Evolutionary conservation across 495 filamentous ascomycete species (phyloP).

Genomic region (Pseudotulostoma volvatum): DNA sequence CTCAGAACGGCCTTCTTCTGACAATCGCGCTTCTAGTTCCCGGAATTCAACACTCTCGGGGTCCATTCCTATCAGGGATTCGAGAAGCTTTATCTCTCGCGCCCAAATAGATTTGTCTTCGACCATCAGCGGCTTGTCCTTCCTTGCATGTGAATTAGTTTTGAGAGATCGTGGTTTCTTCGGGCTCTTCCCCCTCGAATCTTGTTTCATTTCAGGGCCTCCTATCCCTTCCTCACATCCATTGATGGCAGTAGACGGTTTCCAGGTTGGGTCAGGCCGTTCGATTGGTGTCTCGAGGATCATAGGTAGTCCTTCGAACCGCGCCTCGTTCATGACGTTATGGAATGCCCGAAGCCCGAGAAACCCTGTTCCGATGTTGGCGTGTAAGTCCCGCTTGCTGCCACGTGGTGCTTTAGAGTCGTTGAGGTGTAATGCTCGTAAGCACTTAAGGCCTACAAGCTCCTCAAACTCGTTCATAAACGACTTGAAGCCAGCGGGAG

Average conservation of each 20-base stretch:
- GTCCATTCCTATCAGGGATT: slow-evolving; percentile 73
- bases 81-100: slow-evolving; percentile 74
- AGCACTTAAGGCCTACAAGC: slow-evolving; percentile 62
- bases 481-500: slow-evolving; percentile 50
- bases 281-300: slow-evolving; percentile 91
- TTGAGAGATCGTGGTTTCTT: slow-evolving; percentile 13
- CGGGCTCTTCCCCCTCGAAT: slow-evolving; percentile 11
- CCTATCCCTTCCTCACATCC: slow-evolving; percentile 4
- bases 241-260: slow-evolving; percentile 6
- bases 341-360: slow-evolving; percentile 80
- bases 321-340: slow-evolving; percentile 69
- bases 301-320: slow-evolving; percentile 71
- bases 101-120: slow-evolving; percentile 70
- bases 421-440: slow-evolving; percentile 80
- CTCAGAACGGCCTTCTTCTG: slow-evolving; percentile 51
- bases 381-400: slow-evolving; percentile 70
- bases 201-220: slow-evolving; percentile 3
- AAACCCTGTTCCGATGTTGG: slow-evolving; percentile 89
- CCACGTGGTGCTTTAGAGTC: slow-evolving; percentile 77
- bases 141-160: slow-evolving; percentile 4
- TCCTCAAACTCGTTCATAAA: slow-evolving; percentile 63
- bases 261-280: slow-evolving; percentile 31
- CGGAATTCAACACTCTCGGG: slow-evolving; percentile 51
- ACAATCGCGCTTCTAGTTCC: slow-evolving; percentile 41
- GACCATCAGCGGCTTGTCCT: slow-evolving; percentile 26